Evolutionary conservation across 2,329 filamentous ascomycete species (phyloP), one percentile per base, ranked within the genome.

Genomic region (Talaromyces albobiverticillius): DNA sequence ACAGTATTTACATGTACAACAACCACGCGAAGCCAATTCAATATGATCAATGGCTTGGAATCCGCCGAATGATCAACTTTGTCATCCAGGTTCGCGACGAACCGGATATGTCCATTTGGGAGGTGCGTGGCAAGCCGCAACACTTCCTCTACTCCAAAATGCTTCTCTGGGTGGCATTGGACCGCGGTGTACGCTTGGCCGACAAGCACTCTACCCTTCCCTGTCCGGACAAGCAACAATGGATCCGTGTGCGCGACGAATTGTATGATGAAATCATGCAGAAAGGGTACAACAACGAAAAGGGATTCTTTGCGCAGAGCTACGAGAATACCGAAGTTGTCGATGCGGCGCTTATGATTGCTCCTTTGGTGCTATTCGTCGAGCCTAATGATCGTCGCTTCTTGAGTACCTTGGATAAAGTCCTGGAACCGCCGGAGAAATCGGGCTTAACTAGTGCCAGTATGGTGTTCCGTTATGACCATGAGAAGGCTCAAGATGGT

Each of bases 91-190:
- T 90, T 51, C 80, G 85, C 66, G 71, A 85, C 54, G 73, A 85
- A 41, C 83, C 84, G 11, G 88, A 92, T 64, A 90, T 90, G 87
- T 90, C 86, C 2, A 92, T 91, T 62, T 91, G 88, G 88, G 88
- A 92, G 67, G 87, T 90, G 5, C 82, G 88, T 40, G 88, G 88
- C 60, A 75, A 84, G 63, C 87, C 87, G 65, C 87, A 90, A 68
- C 83, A 90, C 64, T 92, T 90, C 61, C 83, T 86, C 13, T 92
- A 91, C 70, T 89, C 85, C n/a, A 89, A 91, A 66, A 80, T 92
- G 59, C 89, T 91, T 85, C 79, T 92, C 20, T 92, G 88, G 88
- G 88, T 92, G 3, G 87, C 88, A 16, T 83, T 92, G 58, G 88
- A 92, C 66, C 84, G 88, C 4, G 88, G 85, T 9, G 72, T 91